Evolutionary conservation across 2,329 filamentous ascomycete genomes (phyloP).

Genomic region (Zasmidium citrigriseum): DNA sequence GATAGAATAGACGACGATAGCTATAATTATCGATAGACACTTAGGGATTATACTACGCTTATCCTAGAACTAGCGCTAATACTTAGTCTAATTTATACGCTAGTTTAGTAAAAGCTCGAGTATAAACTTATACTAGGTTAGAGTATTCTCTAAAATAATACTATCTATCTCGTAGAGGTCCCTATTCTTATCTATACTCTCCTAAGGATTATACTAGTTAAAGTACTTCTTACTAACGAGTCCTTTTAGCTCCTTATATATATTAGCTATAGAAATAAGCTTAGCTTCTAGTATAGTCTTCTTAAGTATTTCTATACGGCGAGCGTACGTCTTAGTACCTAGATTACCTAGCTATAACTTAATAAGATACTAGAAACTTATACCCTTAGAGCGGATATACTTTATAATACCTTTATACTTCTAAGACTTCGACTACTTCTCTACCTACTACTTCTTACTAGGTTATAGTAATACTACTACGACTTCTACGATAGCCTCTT

Average conservation of each 20-base stretch:
- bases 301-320: neutral
- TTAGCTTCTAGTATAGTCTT: neutral
- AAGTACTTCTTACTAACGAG: neutral
- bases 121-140: neutral
- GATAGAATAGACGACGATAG: slow-evolving; percentile 1
- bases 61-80: neutral
- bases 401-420: too few relatives aligned
- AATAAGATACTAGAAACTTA: neutral
- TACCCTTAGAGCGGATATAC: too few relatives aligned
- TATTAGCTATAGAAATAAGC: neutral
- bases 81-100: neutral
- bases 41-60: neutral
- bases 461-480: too few relatives aligned
- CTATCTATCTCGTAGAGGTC: neutral
- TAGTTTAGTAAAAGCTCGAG: neutral
- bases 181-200: neutral
- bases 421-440: too few relatives aligned
- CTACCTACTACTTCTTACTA: too few relatives aligned
- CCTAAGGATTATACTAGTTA: neutral
- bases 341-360: neutral
- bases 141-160: neutral
- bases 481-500: too few relatives aligned
- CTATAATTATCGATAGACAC: neutral
- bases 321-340: neutral
- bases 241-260: neutral